These are phyloP conservation scores for Wickerhamomyces strasburgensis DNA, from an alignment of 805 yeast genomes.

Conservation along the genomic window DNA sequence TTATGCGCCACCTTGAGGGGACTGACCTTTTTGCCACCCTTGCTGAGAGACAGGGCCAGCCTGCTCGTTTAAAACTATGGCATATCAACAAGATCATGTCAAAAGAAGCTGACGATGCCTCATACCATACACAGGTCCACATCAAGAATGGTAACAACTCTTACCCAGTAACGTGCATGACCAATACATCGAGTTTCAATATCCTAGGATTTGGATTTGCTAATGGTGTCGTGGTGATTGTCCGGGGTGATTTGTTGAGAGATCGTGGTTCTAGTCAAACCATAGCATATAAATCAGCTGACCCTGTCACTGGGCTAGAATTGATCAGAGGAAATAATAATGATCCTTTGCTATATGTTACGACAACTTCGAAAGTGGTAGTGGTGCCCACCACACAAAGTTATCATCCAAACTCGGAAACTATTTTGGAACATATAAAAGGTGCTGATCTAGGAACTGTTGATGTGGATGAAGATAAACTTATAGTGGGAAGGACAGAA, in stretches of 20 bases:
- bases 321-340: slow-evolving; percentile 41
- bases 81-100: slow-evolving; percentile 46
- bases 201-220: slow-evolving; percentile 75
- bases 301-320: slow-evolving; percentile 76
- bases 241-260: slow-evolving; percentile 81
- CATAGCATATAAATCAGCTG: slow-evolving; percentile 59
- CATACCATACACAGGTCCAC: slow-evolving; percentile 56
- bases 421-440: slow-evolving; percentile 36
- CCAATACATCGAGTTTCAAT: slow-evolving; percentile 48
- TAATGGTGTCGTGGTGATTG: slow-evolving; percentile 74
- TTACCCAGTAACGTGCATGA: slow-evolving; percentile 69
- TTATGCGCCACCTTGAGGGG: slow-evolving; percentile 42
- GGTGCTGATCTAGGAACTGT: slow-evolving; percentile 45
- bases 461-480: slow-evolving; percentile 37
- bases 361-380: slow-evolving; percentile 69
- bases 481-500: slow-evolving; percentile 64
- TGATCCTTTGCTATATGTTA: slow-evolving; percentile 54
- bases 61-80: slow-evolving; percentile 70
- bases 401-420: slow-evolving; percentile 60
- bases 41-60: slow-evolving; percentile 70
- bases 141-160: slow-evolving; percentile 71
- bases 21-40: slow-evolving; percentile 60
- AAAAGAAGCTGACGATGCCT: slow-evolving; percentile 23
- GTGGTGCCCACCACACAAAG: slow-evolving; percentile 75
- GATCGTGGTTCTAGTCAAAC: slow-evolving; percentile 92